Base-by-base conservation (phyloP, 1,284 basidiomycete species). In the Ceratobasidium theobromae region DNA sequence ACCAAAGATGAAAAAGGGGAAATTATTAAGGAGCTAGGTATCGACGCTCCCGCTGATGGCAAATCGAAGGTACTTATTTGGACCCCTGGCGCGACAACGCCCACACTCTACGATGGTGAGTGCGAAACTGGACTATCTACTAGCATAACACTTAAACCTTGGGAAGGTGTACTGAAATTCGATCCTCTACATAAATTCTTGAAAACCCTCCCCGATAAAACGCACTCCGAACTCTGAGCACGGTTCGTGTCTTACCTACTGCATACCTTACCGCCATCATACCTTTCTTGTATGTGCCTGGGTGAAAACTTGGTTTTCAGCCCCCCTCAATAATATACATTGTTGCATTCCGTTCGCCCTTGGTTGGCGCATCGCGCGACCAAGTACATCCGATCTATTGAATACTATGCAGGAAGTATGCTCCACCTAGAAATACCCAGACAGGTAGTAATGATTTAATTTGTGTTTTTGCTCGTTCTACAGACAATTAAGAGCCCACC, bases 141-240 rank as follows among this genome's bases (percentile, higher is more conserved):
- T 65, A 28, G 38, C 21, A 18, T 6, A 38, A 41, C 45, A 57
- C 41, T 49, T 57, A n/a, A 33, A 62, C 53, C 21, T 52, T 67
- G 53, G 21, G 23, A 53, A 89, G 88, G 88, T 53, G 75, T 81
- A 58, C 81, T 77, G 71, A 90, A 89, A 75, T 78, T 82, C 65
- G 86, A 88, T 54, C 79, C 86, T 1, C 77, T 91, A 49, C 80
- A 83, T 54, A 83, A 84, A 69, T 89, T 87, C 77, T 85, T 90
- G 43, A 60, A 60, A 16, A 38, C 35, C 8, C 35, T 38, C 16
- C 35, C 35, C 8, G 35, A 16, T 8, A 38, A 38, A 38, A 16
- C 9, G 9, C 35, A 38, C 16, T 38, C 35, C 16, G 35, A 38
- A 16, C 35, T 38, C 16, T 38, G 35, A 38, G 8, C 16, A 38